A percentile compares a stretch with the other conserved stretches of the same genome.
phyloP scores from a whole-genome alignment of 208 protist species.

The Strigomonas culicis region DNA sequence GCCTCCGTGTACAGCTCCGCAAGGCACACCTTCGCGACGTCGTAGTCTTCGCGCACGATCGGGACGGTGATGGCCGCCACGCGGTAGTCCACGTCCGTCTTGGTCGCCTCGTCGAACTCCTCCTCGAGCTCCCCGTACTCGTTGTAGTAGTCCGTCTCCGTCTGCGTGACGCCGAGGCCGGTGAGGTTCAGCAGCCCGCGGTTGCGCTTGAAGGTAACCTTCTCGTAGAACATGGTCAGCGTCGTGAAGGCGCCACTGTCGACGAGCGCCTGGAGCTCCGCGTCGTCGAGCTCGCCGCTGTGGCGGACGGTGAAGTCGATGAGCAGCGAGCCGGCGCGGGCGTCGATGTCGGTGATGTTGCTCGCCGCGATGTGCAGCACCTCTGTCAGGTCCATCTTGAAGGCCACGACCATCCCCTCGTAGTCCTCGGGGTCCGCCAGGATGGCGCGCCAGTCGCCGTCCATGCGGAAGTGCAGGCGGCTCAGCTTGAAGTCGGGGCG shows the following conservation, averaged over 20 bases:
- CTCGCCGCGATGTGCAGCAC: slow-evolving; percentile 37
- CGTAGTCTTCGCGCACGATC: slow-evolving; percentile 57
- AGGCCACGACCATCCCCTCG: slow-evolving; percentile 33
- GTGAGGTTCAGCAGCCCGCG: slow-evolving; percentile 50
- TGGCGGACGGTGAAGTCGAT: slow-evolving; percentile 71
- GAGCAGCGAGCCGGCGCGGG: slow-evolving; percentile 33
- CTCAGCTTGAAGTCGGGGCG: slow-evolving; percentile 41
- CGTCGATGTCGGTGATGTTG: slow-evolving; percentile 49
- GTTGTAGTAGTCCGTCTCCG: slow-evolving; percentile 53
- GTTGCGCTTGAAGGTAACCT: slow-evolving; percentile 52
- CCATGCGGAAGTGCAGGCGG: slow-evolving; percentile 58
- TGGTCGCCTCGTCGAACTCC: slow-evolving; percentile 38
- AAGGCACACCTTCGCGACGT: slow-evolving; percentile 18
- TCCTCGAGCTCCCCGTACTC: slow-evolving; percentile 43
- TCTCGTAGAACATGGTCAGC: slow-evolving; percentile 63
- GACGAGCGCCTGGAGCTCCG: slow-evolving; percentile 56
- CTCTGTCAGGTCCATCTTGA: slow-evolving; percentile 37
- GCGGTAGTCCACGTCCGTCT: slow-evolving; percentile 49
- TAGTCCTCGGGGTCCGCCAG: slow-evolving; percentile 37
- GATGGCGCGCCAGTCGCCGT: slow-evolving; percentile 56
- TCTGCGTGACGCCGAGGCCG: slow-evolving; percentile 49
- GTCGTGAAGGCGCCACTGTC: slow-evolving; percentile 54
- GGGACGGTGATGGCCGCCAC: slow-evolving; percentile 43
- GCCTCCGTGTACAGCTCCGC: slow-evolving; percentile 20
- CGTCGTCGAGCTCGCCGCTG: slow-evolving; percentile 47